A percentile compares a stretch with the other conserved stretches of the same genome.
These are phyloP conservation scores for Fusarium burgessii DNA, from an alignment of 2,329 filamentous ascomycete genomes.

Conservation along the genomic window DNA sequence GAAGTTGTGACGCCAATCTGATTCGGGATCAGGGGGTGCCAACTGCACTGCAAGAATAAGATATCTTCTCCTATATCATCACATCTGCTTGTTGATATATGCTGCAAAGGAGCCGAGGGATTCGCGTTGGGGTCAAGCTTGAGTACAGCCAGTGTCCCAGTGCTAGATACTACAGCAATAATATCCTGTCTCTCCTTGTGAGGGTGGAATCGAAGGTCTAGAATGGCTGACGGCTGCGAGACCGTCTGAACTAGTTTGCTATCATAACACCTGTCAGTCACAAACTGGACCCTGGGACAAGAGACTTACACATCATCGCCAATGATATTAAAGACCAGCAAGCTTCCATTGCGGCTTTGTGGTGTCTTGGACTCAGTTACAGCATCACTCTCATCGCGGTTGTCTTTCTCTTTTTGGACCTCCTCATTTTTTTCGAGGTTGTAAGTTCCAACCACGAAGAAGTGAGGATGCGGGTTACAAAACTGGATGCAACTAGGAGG, in stretches of 20 bases:
- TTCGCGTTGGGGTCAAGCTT: slow-evolving; percentile 58
- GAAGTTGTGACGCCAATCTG: slow-evolving; percentile 79
- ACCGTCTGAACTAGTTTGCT: slow-evolving; percentile 70
- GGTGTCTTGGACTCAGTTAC: slow-evolving; percentile 49
- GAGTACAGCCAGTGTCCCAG: slow-evolving; percentile 76
- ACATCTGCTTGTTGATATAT: slow-evolving; percentile 60
- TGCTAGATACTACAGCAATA: slow-evolving; percentile 83
- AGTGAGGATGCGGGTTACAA: slow-evolving; percentile 69
- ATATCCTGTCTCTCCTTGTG: slow-evolving; percentile 57
- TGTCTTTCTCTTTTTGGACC: slow-evolving; percentile 38
- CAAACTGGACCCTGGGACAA: background rate
- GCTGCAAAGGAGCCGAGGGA: slow-evolving; percentile 51
- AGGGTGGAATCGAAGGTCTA: slow-evolving; percentile 86
- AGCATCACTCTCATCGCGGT: slow-evolving; percentile 43
- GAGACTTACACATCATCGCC: slow-evolving; percentile 67
- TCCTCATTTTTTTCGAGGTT: slow-evolving; percentile 70
- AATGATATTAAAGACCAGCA: slow-evolving; percentile 73
- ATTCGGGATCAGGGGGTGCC: slow-evolving; percentile 70
- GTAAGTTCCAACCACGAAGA: slow-evolving; percentile 88
- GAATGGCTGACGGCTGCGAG: slow-evolving; percentile 76
- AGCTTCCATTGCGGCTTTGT: slow-evolving; percentile 78
- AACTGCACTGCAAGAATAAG: slow-evolving; percentile 79
- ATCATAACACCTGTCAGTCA: slow-evolving; percentile 22
- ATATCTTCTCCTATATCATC: slow-evolving; percentile 66
- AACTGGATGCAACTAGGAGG: slow-evolving; percentile 86